phyloP scores from a whole-genome alignment of 106 monocot genomes.

The Phalaenopsis aphrodite region DNA sequence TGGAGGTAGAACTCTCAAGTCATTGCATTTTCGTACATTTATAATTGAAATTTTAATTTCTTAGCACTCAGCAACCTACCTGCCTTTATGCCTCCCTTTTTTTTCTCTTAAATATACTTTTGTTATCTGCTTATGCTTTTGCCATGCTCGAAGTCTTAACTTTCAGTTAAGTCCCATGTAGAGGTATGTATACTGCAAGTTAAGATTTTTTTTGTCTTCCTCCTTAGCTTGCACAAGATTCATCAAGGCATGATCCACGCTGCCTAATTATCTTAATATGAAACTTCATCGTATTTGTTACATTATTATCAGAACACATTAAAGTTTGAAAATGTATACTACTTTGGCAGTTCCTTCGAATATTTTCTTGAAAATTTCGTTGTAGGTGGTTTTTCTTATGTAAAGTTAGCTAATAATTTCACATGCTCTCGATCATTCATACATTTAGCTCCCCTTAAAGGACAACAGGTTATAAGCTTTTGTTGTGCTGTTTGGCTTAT shows the following conservation, averaged over 20 bases:
- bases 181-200: background rate
- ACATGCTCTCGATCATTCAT: background rate
- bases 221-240: background rate
- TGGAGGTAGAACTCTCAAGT: constrained; percentile 48
- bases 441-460: background rate
- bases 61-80: background rate
- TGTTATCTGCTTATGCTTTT: background rate
- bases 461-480: background rate
- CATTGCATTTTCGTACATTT: background rate
- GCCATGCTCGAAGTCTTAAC: background rate
- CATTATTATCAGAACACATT: background rate
- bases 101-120: background rate
- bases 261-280: background rate
- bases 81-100: background rate
- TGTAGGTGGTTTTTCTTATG: background rate
- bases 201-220: background rate
- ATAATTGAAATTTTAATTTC: background rate
- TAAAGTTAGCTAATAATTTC: background rate
- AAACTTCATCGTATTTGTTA: background rate
- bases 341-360: background rate
- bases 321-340: background rate
- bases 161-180: background rate
- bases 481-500: background rate
- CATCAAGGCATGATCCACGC: background rate
- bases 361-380: no score